A percentile compares a stretch with the other conserved stretches of the same genome.
Conservation (phyloP, 371 early-diverging fungal genomes). For the Actinomucor elegans region DNA sequence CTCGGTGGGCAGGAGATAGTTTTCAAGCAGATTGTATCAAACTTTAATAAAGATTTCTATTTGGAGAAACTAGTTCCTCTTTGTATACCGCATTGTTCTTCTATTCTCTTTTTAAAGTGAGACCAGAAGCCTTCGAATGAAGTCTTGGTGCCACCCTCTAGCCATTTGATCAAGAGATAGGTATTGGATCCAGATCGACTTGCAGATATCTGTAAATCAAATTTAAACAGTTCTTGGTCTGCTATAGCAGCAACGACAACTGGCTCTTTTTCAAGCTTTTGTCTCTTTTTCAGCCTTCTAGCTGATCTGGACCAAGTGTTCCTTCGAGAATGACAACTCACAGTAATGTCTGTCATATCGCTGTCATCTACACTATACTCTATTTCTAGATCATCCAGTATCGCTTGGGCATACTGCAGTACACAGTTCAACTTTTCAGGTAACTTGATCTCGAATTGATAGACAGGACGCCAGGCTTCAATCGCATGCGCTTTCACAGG, state of each 20-base stretch:
- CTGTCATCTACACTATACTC: constrained; percentile 8
- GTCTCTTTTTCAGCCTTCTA: constrained; percentile 31
- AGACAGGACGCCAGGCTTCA: constrained; percentile 32
- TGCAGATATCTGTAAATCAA: constrained; percentile 15
- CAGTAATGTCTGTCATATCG: not conserved
- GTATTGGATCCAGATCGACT: not conserved
- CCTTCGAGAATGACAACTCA: constrained; percentile 18
- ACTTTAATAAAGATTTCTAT: constrained; percentile 25
- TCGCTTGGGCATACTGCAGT: constrained; percentile 5
- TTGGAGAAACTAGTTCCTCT: constrained; percentile 22
- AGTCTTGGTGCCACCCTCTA: constrained; percentile 33
- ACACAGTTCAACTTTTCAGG: constrained; percentile 9
- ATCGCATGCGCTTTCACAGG: constrained; percentile 22
- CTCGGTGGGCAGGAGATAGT: constrained; percentile 62
- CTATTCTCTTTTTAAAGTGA: constrained; percentile 52
- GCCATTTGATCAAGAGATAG: constrained; percentile 32
- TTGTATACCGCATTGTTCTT: constrained; percentile 53
- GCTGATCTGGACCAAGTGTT: constrained; percentile 58
- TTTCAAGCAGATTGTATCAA: constrained; percentile 54
- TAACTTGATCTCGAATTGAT: constrained; percentile 24
- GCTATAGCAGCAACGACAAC: not conserved
- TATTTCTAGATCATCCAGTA: constrained; percentile 37
- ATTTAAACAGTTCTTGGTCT: constrained; percentile 21
- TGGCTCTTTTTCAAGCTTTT: constrained; percentile 13
- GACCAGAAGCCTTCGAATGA: constrained; percentile 52